A percentile compares a stretch with the other conserved stretches of the same genome.
Evolutionary conservation across 208 protist genomes (phyloP).

Genomic region (Acanthamoeba healyi): DNA sequence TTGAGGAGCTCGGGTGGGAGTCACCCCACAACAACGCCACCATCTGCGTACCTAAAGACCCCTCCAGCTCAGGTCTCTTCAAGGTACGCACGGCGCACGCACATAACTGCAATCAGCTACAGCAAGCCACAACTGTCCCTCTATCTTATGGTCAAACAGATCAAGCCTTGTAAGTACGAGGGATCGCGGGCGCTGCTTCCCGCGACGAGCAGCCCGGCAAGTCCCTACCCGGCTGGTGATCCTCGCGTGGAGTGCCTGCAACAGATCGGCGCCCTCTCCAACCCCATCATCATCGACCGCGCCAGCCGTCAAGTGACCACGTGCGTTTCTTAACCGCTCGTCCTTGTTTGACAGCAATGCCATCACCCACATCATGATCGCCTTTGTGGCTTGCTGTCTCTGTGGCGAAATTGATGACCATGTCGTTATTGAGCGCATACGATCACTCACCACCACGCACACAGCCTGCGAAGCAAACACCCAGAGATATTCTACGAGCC

Average conservation of each 20-base stretch:
- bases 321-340: neutral
- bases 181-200: neutral
- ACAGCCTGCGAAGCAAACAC: neutral
- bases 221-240: neutral
- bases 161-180: neutral
- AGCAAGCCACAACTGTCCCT: neutral
- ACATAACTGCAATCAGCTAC: too few species aligned
- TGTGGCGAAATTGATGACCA: too few species aligned
- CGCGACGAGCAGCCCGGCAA: neutral
- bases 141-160: neutral
- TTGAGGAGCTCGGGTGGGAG: constrained; percentile 36
- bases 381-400: too few species aligned
- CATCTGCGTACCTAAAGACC: constrained; percentile 19
- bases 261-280: neutral
- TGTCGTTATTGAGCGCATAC: too few species aligned
- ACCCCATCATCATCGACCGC: neutral
- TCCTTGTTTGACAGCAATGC: too few species aligned
- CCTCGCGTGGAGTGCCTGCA: neutral
- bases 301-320: neutral
- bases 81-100: neutral
- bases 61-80: neutral
- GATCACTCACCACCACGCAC: too few species aligned
- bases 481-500: neutral
- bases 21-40: neutral
- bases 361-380: too few species aligned